Conservation (phyloP, 495 filamentous ascomycete genomes). For the Gamarada debralockiae region DNA sequence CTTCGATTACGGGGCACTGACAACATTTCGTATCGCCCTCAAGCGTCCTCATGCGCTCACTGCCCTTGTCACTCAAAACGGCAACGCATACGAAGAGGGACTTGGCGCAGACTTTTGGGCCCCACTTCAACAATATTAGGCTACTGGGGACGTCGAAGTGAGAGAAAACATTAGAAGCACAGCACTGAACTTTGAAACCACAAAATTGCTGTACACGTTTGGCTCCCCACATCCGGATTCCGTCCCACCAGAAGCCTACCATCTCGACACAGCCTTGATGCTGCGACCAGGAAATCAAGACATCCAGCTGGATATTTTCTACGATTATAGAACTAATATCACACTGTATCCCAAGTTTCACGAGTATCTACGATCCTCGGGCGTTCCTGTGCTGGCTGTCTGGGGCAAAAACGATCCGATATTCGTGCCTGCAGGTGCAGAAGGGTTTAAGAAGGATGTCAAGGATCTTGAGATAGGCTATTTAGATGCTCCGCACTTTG, state of each 20-base stretch:
- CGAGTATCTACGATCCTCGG: constrained; percentile 46
- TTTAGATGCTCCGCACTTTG: constrained; percentile 60
- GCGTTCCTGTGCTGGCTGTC: constrained; percentile 50
- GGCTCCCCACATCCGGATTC: constrained; percentile 33
- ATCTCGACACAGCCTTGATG: constrained; percentile 46
- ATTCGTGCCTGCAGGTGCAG: constrained; percentile 53
- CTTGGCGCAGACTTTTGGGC: constrained; percentile 51
- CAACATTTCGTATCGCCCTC: constrained; percentile 48
- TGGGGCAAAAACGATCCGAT: constrained; percentile 60
- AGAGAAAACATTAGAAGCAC: constrained; percentile 33
- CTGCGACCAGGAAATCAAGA: constrained; percentile 46
- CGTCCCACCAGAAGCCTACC: constrained; percentile 46
- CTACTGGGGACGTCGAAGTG: constrained; percentile 28
- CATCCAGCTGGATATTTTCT: constrained; percentile 55
- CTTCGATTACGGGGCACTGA: constrained; percentile 63
- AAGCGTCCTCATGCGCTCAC: constrained; percentile 39
- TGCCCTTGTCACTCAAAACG: constrained; percentile 57
- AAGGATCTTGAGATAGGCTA: constrained; percentile 42
- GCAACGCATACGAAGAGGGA: constrained; percentile 60
- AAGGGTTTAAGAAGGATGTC: constrained; percentile 54
- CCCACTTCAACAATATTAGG: constrained; percentile 45
- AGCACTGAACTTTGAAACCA: constrained; percentile 42
- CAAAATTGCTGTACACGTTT: constrained; percentile 49
- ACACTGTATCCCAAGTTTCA: constrained; percentile 48
- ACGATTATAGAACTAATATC: constrained; percentile 48